Evolutionary conservation across 352 stramenopile species (phyloP).

Genomic region (Phytophthora pinifolia): DNA sequence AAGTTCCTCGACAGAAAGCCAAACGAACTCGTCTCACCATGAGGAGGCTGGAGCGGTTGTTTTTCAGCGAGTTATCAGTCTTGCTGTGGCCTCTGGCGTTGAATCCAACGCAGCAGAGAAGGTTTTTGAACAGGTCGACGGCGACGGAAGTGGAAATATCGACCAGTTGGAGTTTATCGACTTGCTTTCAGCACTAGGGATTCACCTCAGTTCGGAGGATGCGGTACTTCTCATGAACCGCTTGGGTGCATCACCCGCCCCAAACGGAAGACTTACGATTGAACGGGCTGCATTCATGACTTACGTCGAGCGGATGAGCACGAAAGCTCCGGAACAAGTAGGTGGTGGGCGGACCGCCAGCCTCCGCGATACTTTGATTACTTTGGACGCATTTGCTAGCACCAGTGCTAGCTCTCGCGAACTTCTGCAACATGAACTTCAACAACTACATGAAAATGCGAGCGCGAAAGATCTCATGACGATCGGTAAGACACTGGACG

Average conservation of each 20-base stretch:
- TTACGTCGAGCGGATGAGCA: conserved; percentile 22
- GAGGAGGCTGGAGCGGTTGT: conserved; percentile 32
- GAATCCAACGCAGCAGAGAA: conserved; percentile 26
- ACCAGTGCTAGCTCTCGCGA: conserved; percentile 16
- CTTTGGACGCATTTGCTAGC: conserved; percentile 17
- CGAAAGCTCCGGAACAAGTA: not conserved
- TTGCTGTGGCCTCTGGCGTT: conserved; percentile 26
- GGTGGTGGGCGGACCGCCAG: not conserved
- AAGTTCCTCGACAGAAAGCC: conserved; percentile 27
- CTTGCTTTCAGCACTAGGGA: conserved; percentile 41
- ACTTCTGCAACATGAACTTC: conserved; percentile 37
- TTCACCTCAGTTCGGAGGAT: conserved; percentile 43
- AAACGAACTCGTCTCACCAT: not conserved
- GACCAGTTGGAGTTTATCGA: conserved; percentile 54
- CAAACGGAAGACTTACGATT: conserved; percentile 13
- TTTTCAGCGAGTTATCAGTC: conserved; percentile 46
- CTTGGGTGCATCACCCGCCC: conserved; percentile 23
- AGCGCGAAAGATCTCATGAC: conserved; percentile 24
- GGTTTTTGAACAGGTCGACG: conserved; percentile 58
- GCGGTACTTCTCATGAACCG: conserved; percentile 49
- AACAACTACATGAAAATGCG: conserved; percentile 52
- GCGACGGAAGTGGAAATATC: conserved; percentile 54
- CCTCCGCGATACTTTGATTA: conserved; percentile 24
- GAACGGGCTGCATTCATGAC: conserved; percentile 18
- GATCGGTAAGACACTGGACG: conserved; percentile 32